Conservation (phyloP, 805 yeast species). For the Wickerhamiella spandovensis region DNA sequence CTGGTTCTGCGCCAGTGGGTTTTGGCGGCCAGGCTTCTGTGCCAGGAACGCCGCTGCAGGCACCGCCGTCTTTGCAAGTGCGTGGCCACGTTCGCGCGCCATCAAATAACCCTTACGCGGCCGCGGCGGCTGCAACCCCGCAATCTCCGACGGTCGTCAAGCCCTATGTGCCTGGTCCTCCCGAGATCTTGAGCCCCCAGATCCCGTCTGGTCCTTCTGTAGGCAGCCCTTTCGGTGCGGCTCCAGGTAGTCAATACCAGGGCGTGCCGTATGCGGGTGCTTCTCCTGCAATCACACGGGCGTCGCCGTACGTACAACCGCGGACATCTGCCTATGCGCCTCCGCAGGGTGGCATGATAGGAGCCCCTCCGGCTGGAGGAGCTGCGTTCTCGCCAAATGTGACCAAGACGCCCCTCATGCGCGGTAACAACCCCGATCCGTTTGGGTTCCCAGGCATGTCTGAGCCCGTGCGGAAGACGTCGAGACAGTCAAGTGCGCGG, state of each 20-base stretch:
- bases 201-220: background rate
- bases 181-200: background rate
- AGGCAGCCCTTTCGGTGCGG: background rate
- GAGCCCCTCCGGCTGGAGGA: background rate
- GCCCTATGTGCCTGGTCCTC: background rate
- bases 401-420: constrained; percentile 3
- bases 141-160: background rate
- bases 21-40: too few relatives aligned
- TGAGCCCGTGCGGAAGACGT: constrained; percentile 1
- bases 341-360: background rate
- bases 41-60: background rate
- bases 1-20: too few relatives aligned
- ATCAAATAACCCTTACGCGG: constrained; percentile 4
- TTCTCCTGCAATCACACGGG: background rate
- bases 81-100: background rate
- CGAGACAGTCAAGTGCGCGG: constrained; percentile 1
- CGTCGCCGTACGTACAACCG: background rate
- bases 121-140: background rate
- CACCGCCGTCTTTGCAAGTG: background rate
- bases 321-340: background rate
- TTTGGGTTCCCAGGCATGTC: constrained; percentile 15
- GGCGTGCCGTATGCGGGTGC: background rate
- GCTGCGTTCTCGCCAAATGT: constrained; percentile 1
- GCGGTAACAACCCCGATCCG: constrained; percentile 13
- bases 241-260: background rate